Evolutionary conservation across 108 stramenopile genomes (phyloP).

Genomic region (Nitzschia palea): DNA sequence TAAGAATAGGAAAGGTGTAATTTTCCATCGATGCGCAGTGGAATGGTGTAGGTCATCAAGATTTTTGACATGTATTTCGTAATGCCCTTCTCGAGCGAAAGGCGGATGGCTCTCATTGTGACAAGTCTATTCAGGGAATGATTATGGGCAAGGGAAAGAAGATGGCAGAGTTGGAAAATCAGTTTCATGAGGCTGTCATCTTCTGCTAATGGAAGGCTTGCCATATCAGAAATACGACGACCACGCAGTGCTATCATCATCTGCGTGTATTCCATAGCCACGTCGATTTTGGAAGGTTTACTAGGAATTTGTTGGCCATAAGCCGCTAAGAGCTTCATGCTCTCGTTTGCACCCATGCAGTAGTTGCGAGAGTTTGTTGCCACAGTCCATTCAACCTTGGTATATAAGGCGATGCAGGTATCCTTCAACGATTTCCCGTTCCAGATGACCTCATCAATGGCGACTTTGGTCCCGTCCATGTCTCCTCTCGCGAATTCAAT

Average conservation of each 20-base stretch:
- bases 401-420: slow-evolving; percentile 13
- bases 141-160: slow-evolving; percentile 13
- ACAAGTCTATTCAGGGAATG: slow-evolving; percentile 8
- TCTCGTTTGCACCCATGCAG: slow-evolving; percentile 16
- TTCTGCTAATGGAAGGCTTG: not conserved
- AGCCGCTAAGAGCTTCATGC: slow-evolving; percentile 6
- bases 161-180: slow-evolving; percentile 5
- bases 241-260: not conserved
- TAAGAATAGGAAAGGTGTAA: slow-evolving; percentile 11
- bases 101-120: slow-evolving; percentile 16
- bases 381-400: slow-evolving; percentile 2
- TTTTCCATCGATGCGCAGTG: slow-evolving; percentile 19
- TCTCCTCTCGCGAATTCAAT: not conserved
- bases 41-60: slow-evolving; percentile 7
- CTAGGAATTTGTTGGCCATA: not conserved
- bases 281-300: not conserved
- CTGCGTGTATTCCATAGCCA: not conserved
- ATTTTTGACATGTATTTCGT: slow-evolving; percentile 18
- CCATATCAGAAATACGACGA: not conserved
- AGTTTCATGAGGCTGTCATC: slow-evolving; percentile 12
- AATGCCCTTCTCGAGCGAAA: slow-evolving; percentile 18
- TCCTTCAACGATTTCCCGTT: slow-evolving; percentile 23
- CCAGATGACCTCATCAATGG: slow-evolving; percentile 23
- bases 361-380: slow-evolving; percentile 12
- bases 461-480: slow-evolving; percentile 12